A percentile compares a stretch with the other conserved stretches of the same genome.
Evolutionary conservation across 768 basidiomycete species (phyloP).

Genomic region (Amylocystis lapponica): DNA sequence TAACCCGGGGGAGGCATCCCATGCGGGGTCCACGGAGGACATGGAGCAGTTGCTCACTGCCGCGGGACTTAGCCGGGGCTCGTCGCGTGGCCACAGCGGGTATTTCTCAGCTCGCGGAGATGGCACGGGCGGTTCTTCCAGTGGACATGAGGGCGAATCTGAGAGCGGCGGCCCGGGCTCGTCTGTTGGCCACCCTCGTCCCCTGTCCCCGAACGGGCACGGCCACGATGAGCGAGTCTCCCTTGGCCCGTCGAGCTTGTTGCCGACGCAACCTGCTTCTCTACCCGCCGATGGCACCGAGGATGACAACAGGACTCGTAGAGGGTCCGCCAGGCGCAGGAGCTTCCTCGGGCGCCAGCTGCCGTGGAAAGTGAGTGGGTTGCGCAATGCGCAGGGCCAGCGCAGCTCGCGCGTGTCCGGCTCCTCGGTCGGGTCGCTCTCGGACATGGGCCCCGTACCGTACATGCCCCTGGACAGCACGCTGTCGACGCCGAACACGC

Average conservation of each 20-base stretch:
- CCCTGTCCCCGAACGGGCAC: conserved; percentile 10
- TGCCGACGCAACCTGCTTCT: conserved; percentile 12
- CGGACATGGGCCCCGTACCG: neutral
- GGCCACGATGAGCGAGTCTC: neutral
- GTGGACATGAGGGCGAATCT: conserved; percentile 7
- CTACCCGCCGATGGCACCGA: conserved; percentile 1
- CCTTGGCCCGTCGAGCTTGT: conserved; percentile 12
- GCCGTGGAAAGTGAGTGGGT: conserved; percentile 5
- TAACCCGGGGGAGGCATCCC: conserved; percentile 1
- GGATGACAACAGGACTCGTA: neutral
- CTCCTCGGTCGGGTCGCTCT: neutral
- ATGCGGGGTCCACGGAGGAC: conserved; percentile 1
- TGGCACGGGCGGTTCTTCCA: conserved; percentile 7
- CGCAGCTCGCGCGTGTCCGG: conserved; percentile 8
- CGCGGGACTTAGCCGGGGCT: neutral
- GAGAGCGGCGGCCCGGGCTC: conserved; percentile 7
- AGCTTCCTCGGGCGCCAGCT: conserved; percentile 10
- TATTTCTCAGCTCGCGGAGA: conserved; percentile 5
- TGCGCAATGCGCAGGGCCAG: no score
- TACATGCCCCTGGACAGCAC: neutral
- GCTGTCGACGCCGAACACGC: neutral
- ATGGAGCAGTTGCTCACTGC: neutral
- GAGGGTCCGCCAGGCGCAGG: neutral
- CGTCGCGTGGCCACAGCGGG: conserved; percentile 3
- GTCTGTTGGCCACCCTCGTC: no score